Evolutionary conservation across 1,139 yeast genomes (phyloP).

Genomic region (Komagataea norvegica): DNA sequence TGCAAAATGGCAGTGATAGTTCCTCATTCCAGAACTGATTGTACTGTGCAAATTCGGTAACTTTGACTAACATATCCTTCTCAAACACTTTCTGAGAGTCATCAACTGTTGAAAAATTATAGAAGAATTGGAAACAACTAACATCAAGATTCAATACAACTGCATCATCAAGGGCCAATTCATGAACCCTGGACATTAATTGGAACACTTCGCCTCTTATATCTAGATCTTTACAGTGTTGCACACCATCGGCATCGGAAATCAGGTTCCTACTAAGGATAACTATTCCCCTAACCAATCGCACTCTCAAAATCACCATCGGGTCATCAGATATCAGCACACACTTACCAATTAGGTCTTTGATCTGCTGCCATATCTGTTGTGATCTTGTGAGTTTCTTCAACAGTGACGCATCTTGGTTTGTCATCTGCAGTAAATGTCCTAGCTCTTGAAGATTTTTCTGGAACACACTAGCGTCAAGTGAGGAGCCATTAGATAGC

Average conservation of each 20-base stretch:
- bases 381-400: constrained; percentile 12
- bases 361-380: constrained; percentile 16
- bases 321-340: constrained; percentile 7
- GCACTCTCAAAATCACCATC: constrained; percentile 12
- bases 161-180: neutral
- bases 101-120: constrained; percentile 14
- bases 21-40: constrained; percentile 8
- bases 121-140: constrained; percentile 17
- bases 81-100: constrained; percentile 9
- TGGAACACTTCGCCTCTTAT: constrained; percentile 6
- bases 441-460: neutral
- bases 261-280: constrained; percentile 33
- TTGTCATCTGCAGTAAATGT: neutral
- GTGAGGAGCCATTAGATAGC: too few species aligned
- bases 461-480: too few species aligned
- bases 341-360: neutral
- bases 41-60: constrained; percentile 8
- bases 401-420: constrained; percentile 3
- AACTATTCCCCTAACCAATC: constrained; percentile 31
- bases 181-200: constrained; percentile 1
- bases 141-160: constrained; percentile 4
- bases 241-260: constrained; percentile 27
- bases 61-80: constrained; percentile 8
- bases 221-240: constrained; percentile 18
- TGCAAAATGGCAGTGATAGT: constrained; percentile 10